These are phyloP conservation scores for Aspergillus calidoustus DNA, from an alignment of 2,329 filamentous ascomycete species.

Conservation along the genomic window DNA sequence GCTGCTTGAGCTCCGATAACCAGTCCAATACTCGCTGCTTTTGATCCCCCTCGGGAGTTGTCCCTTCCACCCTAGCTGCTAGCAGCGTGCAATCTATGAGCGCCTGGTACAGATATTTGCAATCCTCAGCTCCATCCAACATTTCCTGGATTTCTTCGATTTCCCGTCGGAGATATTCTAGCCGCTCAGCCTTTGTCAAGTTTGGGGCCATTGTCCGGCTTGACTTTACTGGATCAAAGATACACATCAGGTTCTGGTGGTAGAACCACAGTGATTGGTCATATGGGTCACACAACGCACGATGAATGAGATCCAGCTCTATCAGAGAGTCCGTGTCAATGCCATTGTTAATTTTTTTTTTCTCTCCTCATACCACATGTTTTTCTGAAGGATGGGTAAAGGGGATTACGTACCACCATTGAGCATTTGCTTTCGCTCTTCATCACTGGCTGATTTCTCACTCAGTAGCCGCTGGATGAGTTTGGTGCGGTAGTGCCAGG, in stretches of 20 bases:
- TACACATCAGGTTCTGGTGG: slow-evolving; percentile 82
- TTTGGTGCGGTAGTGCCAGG: slow-evolving; percentile 90
- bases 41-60: slow-evolving; percentile 48
- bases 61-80: slow-evolving; percentile 55
- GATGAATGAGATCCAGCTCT: slow-evolving; percentile 77
- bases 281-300: slow-evolving; percentile 85
- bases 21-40: slow-evolving; percentile 56
- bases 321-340: slow-evolving; percentile 10
- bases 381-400: not conserved
- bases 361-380: not conserved
- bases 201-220: slow-evolving; percentile 66
- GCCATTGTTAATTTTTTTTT: slow-evolving; percentile 5
- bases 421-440: slow-evolving; percentile 69
- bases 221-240: slow-evolving; percentile 59
- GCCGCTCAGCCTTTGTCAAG: slow-evolving; percentile 64
- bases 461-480: slow-evolving; percentile 76
- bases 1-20: slow-evolving; percentile 67
- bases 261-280: slow-evolving; percentile 98
- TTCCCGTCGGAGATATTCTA: slow-evolving; percentile 70
- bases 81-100: slow-evolving; percentile 75
- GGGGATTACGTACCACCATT: slow-evolving; percentile 62
- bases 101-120: slow-evolving; percentile 89
- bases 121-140: slow-evolving; percentile 68
- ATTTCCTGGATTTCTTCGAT: slow-evolving; percentile 74
- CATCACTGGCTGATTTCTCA: slow-evolving; percentile 69